Conservation (phyloP, 352 stramenopile genomes). For the Pythium aquatile region DNA sequence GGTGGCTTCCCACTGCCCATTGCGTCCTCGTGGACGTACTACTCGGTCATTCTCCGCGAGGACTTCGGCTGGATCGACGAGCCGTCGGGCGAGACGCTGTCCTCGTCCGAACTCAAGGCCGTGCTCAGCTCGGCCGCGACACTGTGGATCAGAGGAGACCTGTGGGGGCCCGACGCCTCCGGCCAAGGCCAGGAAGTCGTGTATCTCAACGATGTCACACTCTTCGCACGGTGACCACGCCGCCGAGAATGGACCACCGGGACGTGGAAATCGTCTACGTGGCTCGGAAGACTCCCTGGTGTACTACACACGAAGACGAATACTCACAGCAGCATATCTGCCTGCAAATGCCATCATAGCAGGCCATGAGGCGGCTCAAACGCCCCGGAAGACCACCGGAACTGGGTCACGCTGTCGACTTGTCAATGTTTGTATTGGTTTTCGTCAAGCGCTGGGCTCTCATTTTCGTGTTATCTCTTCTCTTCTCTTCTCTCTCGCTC, state of each 20-base stretch:
- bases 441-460: constrained; percentile 1
- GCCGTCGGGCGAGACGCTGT: constrained; percentile 34
- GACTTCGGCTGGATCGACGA: constrained; percentile 78
- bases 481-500: background rate
- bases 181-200: constrained; percentile 66
- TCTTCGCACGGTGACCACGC: constrained; percentile 37
- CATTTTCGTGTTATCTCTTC: background rate
- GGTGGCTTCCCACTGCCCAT: constrained; percentile 50
- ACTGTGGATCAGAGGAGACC: constrained; percentile 66
- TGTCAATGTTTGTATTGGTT: constrained; percentile 6
- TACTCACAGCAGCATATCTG: too few species aligned
- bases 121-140: constrained; percentile 33
- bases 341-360: too few species aligned
- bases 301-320: too few species aligned
- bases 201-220: constrained; percentile 65
- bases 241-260: too few species aligned
- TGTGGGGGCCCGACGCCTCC: constrained; percentile 47
- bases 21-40: constrained; percentile 49
- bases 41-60: constrained; percentile 63
- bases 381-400: background rate
- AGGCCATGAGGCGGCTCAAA: too few species aligned
- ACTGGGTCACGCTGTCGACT: background rate
- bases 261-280: too few species aligned
- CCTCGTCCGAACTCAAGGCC: constrained; percentile 30
- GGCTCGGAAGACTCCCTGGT: too few species aligned